Percentiles rank a stretch among this genome's conserved stretches.
These are phyloP conservation scores for Cryptosporidium sp. DNA, from an alignment of 169 alveolate genomes.

Conservation along the genomic window DNA sequence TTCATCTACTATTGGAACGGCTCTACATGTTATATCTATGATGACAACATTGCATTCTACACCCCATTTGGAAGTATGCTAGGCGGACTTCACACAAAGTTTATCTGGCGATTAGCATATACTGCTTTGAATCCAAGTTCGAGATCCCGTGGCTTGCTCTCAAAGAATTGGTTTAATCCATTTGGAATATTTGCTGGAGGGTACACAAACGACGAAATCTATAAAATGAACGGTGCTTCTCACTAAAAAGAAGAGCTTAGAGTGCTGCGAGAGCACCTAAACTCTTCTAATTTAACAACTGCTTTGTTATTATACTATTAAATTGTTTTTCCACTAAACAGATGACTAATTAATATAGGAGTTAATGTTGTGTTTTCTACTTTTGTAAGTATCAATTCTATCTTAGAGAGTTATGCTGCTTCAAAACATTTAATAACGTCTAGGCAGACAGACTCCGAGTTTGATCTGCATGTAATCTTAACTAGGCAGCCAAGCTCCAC, in stretches of 20 bases:
- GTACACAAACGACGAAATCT: constrained; percentile 1
- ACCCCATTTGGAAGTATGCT: constrained; percentile 41
- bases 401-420: constrained; percentile 18
- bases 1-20: constrained; percentile 79
- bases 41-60: constrained; percentile 41
- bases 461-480: constrained; percentile 79
- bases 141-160: neutral
- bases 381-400: neutral
- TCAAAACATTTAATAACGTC: constrained; percentile 76
- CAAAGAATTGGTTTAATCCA: constrained; percentile 31
- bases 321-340: constrained; percentile 40
- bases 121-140: constrained; percentile 16
- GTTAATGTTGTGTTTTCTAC: constrained; percentile 9
- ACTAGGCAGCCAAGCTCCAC: constrained; percentile 80
- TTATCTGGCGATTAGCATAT: constrained; percentile 41
- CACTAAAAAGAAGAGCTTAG: neutral
- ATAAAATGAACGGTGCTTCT: neutral
- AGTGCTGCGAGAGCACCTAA: constrained; percentile 5
- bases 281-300: neutral
- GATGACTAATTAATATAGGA: constrained; percentile 11
- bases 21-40: constrained; percentile 75
- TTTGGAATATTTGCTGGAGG: neutral
- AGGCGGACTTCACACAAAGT: constrained; percentile 43
- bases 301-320: neutral
- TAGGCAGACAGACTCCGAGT: constrained; percentile 70